Evolutionary conservation across 2,329 filamentous ascomycete genomes (phyloP).

Genomic region (Plectosphaerella cucumerina): DNA sequence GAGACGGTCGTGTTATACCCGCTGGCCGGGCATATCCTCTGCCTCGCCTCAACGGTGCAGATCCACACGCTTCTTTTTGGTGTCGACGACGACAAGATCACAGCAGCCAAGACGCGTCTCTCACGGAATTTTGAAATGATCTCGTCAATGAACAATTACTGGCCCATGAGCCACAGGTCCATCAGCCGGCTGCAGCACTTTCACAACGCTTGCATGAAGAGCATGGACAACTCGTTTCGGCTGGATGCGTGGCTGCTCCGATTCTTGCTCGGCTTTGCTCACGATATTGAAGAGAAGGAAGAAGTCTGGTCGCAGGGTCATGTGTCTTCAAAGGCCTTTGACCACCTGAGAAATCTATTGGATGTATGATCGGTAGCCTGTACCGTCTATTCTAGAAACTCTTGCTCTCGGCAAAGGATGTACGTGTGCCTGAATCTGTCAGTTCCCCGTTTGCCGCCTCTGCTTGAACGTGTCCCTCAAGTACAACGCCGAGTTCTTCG

Average conservation of each 20-base stretch:
- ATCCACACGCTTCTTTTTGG: slow-evolving; percentile 41
- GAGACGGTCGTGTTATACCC: slow-evolving; percentile 35
- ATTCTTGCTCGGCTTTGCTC: slow-evolving; percentile 27
- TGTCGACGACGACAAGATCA: slow-evolving; percentile 27
- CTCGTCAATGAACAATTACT: slow-evolving; percentile 31
- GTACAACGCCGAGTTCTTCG: slow-evolving; percentile 16
- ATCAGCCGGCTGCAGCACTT: slow-evolving; percentile 34
- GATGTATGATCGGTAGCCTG: not conserved
- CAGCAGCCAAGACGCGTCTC: slow-evolving; percentile 26
- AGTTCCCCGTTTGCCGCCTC: not conserved
- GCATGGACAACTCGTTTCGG: slow-evolving; percentile 29
- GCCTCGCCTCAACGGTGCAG: slow-evolving; percentile 41
- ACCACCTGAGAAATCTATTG: not conserved
- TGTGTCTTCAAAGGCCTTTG: not conserved
- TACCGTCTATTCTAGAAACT: not conserved
- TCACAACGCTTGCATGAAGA: slow-evolving; percentile 33
- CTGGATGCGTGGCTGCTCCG: slow-evolving; percentile 37
- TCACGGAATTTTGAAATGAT: slow-evolving; percentile 41
- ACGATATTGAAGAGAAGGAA: slow-evolving; percentile 21
- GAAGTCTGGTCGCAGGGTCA: slow-evolving; percentile 4
- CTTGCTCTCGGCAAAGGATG: not conserved
- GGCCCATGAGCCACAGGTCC: slow-evolving; percentile 32
- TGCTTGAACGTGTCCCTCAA: slow-evolving; percentile 13
- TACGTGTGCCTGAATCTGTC: not conserved
- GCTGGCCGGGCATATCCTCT: slow-evolving; percentile 40